Base-by-base conservation (phyloP, 1,284 basidiomycete species). In the Sphagnurus paluster region DNA sequence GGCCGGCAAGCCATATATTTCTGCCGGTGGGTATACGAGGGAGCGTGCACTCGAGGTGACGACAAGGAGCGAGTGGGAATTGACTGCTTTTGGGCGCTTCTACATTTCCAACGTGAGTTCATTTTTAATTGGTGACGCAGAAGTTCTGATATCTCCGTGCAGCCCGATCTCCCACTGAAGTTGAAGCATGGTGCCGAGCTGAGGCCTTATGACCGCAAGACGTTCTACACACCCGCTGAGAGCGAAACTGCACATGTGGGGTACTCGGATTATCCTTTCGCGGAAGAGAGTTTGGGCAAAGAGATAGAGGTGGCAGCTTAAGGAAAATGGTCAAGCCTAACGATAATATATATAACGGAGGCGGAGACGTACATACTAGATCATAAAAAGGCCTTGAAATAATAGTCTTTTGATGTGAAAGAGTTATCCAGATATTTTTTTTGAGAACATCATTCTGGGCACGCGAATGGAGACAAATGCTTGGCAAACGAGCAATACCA, bases 111-210 rank as follows among this genome's bases (percentile, higher is more conserved):
- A 47, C 21, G 37, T 44, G 26, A 39, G 45, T 36, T 7, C 14
- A 13, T 30, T 30, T 25, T 35, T 30, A n/a, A 32, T 35, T 26
- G 5, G 9, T 46, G 10, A 39, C 33, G 30, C 14, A 17, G 2
- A 16, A 8, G 20, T 26, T 16, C 50, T 25, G 37, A 54, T 20
- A 50, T 42, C 26, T 37, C 29, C 3, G 28, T 49, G 26, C 61
- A 74, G 69, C 82, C 82, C 2, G 81, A 84, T 56, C 65, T 85
- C 1, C 74, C 75, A 0, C 46, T 63, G 16, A 68, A 80, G 13
- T 44, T 74, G 36, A 61, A 58, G 44, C 52, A 66, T 10, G 52
- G 65, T 26, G 45, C 69, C 0, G 53, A 65, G 0, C 47, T 74
- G 21, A 62, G 53, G 7, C 39, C 48, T 1, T 67, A 62, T 44